Conservation (phyloP, 495 filamentous ascomycete species). For the Daldinia bambusicola region DNA sequence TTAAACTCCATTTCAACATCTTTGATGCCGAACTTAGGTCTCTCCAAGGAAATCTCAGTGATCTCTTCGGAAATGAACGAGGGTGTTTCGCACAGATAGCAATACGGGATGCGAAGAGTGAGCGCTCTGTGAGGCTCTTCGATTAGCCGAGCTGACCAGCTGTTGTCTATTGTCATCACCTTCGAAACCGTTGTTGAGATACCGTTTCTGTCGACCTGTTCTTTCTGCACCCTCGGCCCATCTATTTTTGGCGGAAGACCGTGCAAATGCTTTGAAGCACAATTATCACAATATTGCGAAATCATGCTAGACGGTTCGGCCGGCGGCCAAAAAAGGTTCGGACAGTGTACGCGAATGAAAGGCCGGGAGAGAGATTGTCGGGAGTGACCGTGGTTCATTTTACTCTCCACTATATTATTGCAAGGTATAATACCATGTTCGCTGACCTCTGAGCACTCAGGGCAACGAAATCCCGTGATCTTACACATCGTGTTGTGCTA, state of each 20-base stretch:
- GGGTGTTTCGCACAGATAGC: slow-evolving; percentile 25
- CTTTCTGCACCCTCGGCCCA: not conserved
- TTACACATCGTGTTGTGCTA: not conserved
- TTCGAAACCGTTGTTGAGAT: not conserved
- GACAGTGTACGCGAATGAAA: not conserved
- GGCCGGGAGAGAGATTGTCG: not conserved
- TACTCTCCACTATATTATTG: not conserved
- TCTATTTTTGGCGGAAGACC: not conserved
- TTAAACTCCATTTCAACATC: slow-evolving; percentile 5
- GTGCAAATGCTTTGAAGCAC: not conserved
- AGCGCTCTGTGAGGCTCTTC: slow-evolving; percentile 26
- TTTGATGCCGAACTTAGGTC: slow-evolving; percentile 1
- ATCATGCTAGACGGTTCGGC: not conserved
- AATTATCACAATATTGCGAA: not conserved
- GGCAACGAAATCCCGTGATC: not conserved
- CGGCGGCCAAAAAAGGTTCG: slow-evolving; percentile 6
- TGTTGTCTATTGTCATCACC: not conserved
- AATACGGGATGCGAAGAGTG: slow-evolving; percentile 23
- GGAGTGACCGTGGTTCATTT: not conserved
- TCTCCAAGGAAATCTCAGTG: not conserved
- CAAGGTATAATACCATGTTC: not conserved
- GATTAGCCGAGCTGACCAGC: slow-evolving; percentile 13
- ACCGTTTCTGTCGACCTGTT: not conserved
- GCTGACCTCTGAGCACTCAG: not conserved
- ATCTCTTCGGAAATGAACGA: slow-evolving; percentile 3